A percentile compares a stretch with the other conserved stretches of the same genome.
phyloP scores from a whole-genome alignment of 768 basidiomycete genomes.

The Suillus subaureus region DNA sequence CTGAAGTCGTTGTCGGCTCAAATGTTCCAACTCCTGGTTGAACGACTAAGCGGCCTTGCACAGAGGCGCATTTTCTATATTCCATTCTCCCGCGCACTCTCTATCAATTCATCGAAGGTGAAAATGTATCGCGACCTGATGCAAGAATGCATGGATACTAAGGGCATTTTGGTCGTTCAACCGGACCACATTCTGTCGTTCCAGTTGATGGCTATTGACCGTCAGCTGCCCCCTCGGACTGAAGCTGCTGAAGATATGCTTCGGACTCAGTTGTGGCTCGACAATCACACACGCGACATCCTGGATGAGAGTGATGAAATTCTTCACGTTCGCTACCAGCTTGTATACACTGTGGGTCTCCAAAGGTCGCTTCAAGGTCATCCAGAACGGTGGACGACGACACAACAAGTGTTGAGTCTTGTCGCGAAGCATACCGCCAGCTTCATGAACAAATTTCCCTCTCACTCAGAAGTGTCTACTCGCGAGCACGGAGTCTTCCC shows the following conservation, averaged over 20 bases:
- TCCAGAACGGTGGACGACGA: conserved; percentile 20
- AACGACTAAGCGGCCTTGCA: conserved; percentile 44
- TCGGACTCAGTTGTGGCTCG: conserved; percentile 17
- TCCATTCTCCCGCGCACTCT: conserved; percentile 49
- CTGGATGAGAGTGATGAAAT: not conserved
- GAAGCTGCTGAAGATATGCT: conserved; percentile 24
- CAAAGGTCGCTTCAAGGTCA: too few relatives aligned
- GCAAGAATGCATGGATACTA: conserved; percentile 37
- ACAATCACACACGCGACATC: not conserved
- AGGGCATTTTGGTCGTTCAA: conserved; percentile 51
- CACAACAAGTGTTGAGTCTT: conserved; percentile 31
- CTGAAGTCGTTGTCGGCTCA: conserved; percentile 49
- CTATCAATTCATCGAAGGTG: conserved; percentile 20
- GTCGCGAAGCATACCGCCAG: conserved; percentile 19
- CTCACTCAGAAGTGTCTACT: conserved; percentile 20
- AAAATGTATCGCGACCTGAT: conserved; percentile 35
- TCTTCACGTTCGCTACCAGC: not conserved
- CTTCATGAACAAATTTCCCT: conserved; percentile 12
- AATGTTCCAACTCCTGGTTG: conserved; percentile 51
- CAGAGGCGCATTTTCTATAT: conserved; percentile 51
- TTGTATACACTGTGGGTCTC: too few relatives aligned
- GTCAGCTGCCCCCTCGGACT: conserved; percentile 17
- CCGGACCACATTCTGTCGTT: conserved; percentile 59
- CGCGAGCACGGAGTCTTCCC: conserved; percentile 12
- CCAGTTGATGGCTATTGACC: conserved; percentile 39